phyloP scores from a whole-genome alignment of 202 grass and related monocot genomes.

The Dendrocalamus latiflorus region DNA sequence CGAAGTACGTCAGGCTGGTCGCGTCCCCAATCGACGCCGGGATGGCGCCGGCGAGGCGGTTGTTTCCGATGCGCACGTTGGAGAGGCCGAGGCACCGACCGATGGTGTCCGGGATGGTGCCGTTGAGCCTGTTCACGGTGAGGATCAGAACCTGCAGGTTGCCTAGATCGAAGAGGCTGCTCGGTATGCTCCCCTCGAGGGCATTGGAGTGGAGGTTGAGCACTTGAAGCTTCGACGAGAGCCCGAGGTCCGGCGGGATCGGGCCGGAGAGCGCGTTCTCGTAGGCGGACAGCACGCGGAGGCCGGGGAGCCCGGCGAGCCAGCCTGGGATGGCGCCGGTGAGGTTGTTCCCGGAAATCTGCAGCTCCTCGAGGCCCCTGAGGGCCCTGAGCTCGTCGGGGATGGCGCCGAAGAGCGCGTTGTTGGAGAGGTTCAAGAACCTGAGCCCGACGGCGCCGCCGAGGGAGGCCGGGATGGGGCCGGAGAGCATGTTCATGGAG shows the following conservation, averaged over 20 bases:
- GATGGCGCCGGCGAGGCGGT: constrained; percentile 58
- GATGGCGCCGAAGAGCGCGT: constrained; percentile 50
- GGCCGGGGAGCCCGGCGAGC: constrained; percentile 48
- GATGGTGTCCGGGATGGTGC: constrained; percentile 57
- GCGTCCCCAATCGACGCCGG: constrained; percentile 62
- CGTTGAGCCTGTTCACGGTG: constrained; percentile 69
- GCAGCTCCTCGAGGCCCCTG: constrained; percentile 51
- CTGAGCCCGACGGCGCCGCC: constrained; percentile 31
- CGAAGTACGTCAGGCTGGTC: constrained; percentile 82
- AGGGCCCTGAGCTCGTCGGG: constrained; percentile 43
- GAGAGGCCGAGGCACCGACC: constrained; percentile 66
- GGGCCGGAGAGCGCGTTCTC: constrained; percentile 64
- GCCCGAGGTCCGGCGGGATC: constrained; percentile 60
- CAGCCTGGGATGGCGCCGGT: constrained; percentile 53
- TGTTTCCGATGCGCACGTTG: constrained; percentile 79
- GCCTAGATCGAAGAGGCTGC: constrained; percentile 66
- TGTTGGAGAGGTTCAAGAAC: constrained; percentile 82
- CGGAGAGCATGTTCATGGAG: constrained; percentile 65
- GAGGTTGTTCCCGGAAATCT: constrained; percentile 80
- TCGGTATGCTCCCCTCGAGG: constrained; percentile 62
- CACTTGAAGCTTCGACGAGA: constrained; percentile 49
- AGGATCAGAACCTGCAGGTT: constrained; percentile 64
- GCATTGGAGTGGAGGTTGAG: constrained; percentile 90
- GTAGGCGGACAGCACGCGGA: constrained; percentile 74
- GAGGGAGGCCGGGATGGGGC: constrained; percentile 38